phyloP scores from a whole-genome alignment of 345 rosid species.

The Nasturtium officinale region DNA sequence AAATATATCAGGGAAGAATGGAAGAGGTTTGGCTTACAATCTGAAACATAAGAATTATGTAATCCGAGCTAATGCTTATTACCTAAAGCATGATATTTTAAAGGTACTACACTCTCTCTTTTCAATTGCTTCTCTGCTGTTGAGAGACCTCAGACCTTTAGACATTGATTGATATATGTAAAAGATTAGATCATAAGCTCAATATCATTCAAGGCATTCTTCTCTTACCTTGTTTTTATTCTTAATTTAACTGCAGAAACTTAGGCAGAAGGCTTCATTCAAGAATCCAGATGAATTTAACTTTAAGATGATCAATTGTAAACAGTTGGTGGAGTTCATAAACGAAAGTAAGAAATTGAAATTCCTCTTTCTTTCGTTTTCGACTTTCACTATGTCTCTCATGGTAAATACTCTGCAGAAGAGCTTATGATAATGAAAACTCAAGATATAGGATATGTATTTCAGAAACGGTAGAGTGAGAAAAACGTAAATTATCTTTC shows the following conservation, averaged over 20 bases:
- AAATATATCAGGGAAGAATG: conserved; percentile 55
- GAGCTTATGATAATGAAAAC: too few species aligned
- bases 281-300: conserved; percentile 86
- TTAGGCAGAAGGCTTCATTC: conserved; percentile 81
- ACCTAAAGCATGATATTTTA: conserved; percentile 65
- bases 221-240: conserved; percentile 3
- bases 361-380: background rate
- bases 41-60: conserved; percentile 95
- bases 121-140: background rate
- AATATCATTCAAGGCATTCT: conserved; percentile 1
- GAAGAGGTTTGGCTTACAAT: conserved; percentile 72
- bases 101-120: conserved; percentile 48
- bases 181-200: background rate
- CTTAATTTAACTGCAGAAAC: conserved; percentile 51
- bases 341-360: conserved; percentile 53
- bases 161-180: too few species aligned
- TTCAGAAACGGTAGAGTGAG: too few species aligned
- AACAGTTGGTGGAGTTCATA: conserved; percentile 65
- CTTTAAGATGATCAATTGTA: conserved; percentile 76
- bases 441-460: too few species aligned
- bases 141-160: too few species aligned
- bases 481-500: too few species aligned
- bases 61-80: conserved; percentile 69
- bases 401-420: background rate
- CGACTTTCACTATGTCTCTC: conserved; percentile 11